Evolutionary conservation across 805 yeast genomes (phyloP).

Genomic region (Candida xyloterini): DNA sequence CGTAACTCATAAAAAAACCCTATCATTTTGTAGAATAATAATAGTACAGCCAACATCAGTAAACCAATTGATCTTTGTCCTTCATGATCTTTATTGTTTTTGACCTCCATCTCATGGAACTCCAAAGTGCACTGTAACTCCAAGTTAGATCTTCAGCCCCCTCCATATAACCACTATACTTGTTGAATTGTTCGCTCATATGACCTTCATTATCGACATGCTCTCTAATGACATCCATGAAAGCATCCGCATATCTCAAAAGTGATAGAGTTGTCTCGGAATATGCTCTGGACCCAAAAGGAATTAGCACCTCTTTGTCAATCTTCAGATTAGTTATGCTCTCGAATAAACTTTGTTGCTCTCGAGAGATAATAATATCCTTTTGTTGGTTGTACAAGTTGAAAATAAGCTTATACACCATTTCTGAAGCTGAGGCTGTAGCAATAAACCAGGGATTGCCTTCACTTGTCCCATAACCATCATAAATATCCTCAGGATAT

Average conservation of each 20-base stretch:
- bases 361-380: conserved; percentile 39
- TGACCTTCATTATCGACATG: conserved; percentile 66
- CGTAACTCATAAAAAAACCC: conserved; percentile 8
- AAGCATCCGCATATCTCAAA: conserved; percentile 63
- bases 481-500: conserved; percentile 89
- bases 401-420: conserved; percentile 53
- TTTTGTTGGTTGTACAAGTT: conserved; percentile 37
- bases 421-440: conserved; percentile 66
- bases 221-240: conserved; percentile 52
- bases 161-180: conserved; percentile 74
- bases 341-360: conserved; percentile 22
- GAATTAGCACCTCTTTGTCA: conserved; percentile 24
- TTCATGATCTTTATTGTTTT: conserved; percentile 34
- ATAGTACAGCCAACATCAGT: conserved; percentile 2
- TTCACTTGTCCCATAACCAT: conserved; percentile 66
- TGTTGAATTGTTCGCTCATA: conserved; percentile 88
- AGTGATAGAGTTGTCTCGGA: conserved; percentile 43
- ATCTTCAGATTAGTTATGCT: conserved; percentile 26
- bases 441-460: conserved; percentile 95
- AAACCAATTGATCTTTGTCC: conserved; percentile 9
- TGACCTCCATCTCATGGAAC: conserved; percentile 62
- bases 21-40: conserved; percentile 5
- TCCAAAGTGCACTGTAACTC: conserved; percentile 81
- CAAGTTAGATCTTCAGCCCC: conserved; percentile 89
- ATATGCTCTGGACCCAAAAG: conserved; percentile 43